phyloP scores from a whole-genome alignment of 2,329 filamentous ascomycete species.

The Knufia fluminis region DNA sequence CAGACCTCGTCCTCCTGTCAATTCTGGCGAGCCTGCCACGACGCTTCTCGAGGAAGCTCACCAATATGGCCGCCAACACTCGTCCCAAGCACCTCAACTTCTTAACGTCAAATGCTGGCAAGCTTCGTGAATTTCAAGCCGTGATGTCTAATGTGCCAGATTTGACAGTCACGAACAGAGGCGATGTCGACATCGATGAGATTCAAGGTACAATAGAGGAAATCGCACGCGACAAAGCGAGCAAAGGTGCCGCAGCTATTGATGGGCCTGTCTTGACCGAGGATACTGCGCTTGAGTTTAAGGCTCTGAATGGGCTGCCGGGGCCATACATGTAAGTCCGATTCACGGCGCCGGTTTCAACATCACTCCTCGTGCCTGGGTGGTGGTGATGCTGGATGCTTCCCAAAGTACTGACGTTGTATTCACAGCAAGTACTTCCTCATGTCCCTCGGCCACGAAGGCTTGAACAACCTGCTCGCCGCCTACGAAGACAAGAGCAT shows the following conservation, averaged over 20 bases:
- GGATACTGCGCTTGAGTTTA: constrained; percentile 90
- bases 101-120: constrained; percentile 94
- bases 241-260: constrained; percentile 68
- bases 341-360: no score
- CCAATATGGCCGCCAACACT: background rate
- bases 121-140: constrained; percentile 77
- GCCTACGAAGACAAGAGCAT: constrained; percentile 86
- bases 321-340: constrained; percentile 85
- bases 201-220: constrained; percentile 89
- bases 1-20: no score
- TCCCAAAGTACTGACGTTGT: background rate
- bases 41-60: no score
- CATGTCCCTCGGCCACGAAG: constrained; percentile 66
- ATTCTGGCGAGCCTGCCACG: no score
- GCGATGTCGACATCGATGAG: constrained; percentile 57
- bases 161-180: constrained; percentile 64
- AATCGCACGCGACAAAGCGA: constrained; percentile 80
- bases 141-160: constrained; percentile 68
- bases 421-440: constrained; percentile 85
- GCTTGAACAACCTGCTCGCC: constrained; percentile 81
- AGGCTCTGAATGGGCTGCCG: constrained; percentile 79
- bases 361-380: no score
- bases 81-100: constrained; percentile 57
- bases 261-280: constrained; percentile 83
- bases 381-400: no score